phyloP scores from a whole-genome alignment of 2,329 filamentous ascomycete species.

The Didymella lethalis region DNA sequence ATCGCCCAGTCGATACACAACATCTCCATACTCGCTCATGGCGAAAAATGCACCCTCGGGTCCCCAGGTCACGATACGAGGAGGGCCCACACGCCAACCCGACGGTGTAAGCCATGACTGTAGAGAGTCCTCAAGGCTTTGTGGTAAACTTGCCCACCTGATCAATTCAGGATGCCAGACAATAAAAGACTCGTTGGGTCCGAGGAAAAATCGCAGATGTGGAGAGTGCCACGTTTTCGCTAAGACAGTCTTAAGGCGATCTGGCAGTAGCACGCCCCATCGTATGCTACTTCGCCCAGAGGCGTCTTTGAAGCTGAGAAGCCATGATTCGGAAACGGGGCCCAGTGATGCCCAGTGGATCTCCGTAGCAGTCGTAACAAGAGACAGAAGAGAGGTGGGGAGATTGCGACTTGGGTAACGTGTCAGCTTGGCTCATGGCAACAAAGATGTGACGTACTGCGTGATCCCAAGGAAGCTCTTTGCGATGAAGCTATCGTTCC shows the following conservation, averaged over 20 bases:
- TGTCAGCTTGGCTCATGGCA: conserved; percentile 7
- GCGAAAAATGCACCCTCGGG: conserved; percentile 46
- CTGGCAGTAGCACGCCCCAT: conserved; percentile 39
- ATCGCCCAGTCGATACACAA: conserved; percentile 39
- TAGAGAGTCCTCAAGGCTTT: conserved; percentile 39
- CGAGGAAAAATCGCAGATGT: conserved; percentile 43
- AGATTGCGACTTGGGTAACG: conserved; percentile 36
- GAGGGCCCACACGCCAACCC: conserved; percentile 48
- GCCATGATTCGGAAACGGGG: conserved; percentile 42
- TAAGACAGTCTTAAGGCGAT: conserved; percentile 32
- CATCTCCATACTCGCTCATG: conserved; percentile 49
- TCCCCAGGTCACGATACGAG: conserved; percentile 45
- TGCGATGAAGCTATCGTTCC: conserved; percentile 44
- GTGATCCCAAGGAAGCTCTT: conserved; percentile 42
- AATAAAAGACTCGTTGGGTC: conserved; percentile 44
- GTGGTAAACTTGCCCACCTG: conserved; percentile 43
- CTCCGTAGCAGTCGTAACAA: conserved; percentile 40
- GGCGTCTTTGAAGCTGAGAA: conserved; percentile 43
- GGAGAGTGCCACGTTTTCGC: conserved; percentile 40
- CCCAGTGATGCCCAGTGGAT: conserved; percentile 46
- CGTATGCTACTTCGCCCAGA: conserved; percentile 38
- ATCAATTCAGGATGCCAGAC: conserved; percentile 46
- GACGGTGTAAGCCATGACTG: conserved; percentile 50
- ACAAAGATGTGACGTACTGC: conserved; percentile 33
- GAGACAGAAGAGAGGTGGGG: conserved; percentile 36